phyloP scores from a whole-genome alignment of 345 rosid species.

The Salix caprea region DNA sequence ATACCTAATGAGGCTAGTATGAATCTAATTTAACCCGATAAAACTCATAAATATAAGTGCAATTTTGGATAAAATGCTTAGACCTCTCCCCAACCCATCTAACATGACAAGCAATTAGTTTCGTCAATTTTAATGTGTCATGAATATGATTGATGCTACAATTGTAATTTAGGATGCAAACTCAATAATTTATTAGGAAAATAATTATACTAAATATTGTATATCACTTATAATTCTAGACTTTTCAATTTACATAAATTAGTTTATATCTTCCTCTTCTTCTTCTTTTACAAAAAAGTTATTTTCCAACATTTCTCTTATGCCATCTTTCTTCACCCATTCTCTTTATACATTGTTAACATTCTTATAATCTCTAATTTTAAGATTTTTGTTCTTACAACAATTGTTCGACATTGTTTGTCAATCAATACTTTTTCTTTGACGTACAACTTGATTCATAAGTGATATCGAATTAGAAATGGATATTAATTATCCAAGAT shows the following conservation, averaged over 20 bases:
- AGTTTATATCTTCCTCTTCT: not conserved
- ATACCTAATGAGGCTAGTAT: too few relatives aligned
- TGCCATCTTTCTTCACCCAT: not conserved
- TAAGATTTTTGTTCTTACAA: not conserved
- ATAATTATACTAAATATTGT: not conserved
- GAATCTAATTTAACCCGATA: too few relatives aligned
- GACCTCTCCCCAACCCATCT: too few relatives aligned
- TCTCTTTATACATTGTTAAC: not conserved
- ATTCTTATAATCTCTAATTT: too few relatives aligned
- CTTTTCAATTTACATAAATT: not conserved
- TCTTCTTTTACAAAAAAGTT: not conserved
- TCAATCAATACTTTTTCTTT: not conserved
- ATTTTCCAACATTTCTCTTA: not conserved
- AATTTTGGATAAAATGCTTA: too few relatives aligned
- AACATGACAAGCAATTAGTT: too few relatives aligned
- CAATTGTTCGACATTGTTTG: not conserved
- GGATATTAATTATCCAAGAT: not conserved
- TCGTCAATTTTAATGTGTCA: too few relatives aligned
- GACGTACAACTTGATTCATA: not conserved
- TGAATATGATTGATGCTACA: too few relatives aligned
- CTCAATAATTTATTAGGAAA: too few relatives aligned
- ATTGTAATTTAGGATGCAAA: not conserved
- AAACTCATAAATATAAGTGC: too few relatives aligned
- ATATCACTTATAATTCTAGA: not conserved
- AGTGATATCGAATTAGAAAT: not conserved